Evolutionary conservation across 257 asterid genomes (phyloP), one percentile per base, ranked within the genome.

Genomic region (Agastache rugosa): DNA sequence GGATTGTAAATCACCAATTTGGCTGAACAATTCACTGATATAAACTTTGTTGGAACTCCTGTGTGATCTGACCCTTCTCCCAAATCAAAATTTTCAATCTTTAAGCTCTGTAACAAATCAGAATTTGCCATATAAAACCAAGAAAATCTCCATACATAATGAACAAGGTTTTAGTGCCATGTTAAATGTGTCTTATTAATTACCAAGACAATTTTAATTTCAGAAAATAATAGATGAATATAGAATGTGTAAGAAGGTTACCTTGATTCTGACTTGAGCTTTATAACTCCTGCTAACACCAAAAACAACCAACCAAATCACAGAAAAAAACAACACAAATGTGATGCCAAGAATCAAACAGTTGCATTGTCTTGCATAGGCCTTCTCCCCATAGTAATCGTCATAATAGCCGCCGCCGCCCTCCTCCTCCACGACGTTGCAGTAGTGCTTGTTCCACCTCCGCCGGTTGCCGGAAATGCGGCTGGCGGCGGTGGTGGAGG

Each of bases 1-100:
- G 94, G 91, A 73, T 92, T 90, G 60, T 74, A 71, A 29, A 91
- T 72, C n/a, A 31, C 64, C 54, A 91, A 71, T 15, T 35, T 75
- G 6, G 86, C 87, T 7, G 97, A 87, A 71, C 94, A 85, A 41
- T 90, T 90, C 10, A 88, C 73, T 6, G 89, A 76, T 0, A 93
- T 59, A 53, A 89, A 50, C 87, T 78, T 82, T 2, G 90, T 89
- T 10, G 97, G 96, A 68, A 93, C 97, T 22, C 96, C 96, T 0
- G 92, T 87, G 17, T 22, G 53, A 65, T 93, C 97, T 7, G 87
- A 80, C 3, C 97, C 97, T 81, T 78, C 81, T 50, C 90, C 93
- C 2, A 65, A 64, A 34, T 80, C 71, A 23, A 93, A 58, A 34
- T 69, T 78, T 60, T 81, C 51, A 11, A 93, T 79, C 58, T 45